phyloP scores from a whole-genome alignment of 495 filamentous ascomycete species.

The Melanomma pulvis-pyrius region DNA sequence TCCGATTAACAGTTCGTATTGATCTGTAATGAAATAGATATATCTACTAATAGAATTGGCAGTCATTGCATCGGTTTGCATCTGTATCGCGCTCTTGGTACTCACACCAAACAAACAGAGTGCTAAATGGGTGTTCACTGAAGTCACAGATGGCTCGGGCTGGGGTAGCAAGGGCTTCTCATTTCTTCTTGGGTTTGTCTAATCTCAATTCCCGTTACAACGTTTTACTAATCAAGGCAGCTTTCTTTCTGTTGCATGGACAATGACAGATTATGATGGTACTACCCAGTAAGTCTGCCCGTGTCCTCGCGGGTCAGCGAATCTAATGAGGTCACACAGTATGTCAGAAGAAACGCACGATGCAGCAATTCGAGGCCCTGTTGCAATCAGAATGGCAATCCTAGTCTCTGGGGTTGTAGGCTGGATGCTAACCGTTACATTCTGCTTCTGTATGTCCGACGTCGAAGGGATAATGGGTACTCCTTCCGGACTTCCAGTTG shows the following conservation, averaged over 20 bases:
- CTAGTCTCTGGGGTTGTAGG: constrained; percentile 67
- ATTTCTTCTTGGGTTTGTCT: constrained; percentile 62
- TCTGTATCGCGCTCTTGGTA: constrained; percentile 63
- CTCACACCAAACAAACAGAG: constrained; percentile 62
- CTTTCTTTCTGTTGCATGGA: constrained; percentile 70
- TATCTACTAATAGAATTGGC: not conserved
- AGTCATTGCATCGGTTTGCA: constrained; percentile 52
- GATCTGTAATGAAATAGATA: not conserved
- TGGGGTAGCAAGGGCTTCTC: constrained; percentile 67
- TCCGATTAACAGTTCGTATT: constrained; percentile 64
- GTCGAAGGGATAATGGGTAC: constrained; percentile 63
- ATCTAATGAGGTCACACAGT: constrained; percentile 42
- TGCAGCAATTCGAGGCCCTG: constrained; percentile 65
- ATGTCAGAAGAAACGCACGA: constrained; percentile 78
- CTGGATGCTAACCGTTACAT: constrained; percentile 66
- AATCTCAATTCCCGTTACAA: not conserved
- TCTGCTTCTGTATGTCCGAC: constrained; percentile 71
- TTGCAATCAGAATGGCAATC: constrained; percentile 66
- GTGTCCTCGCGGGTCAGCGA: constrained; percentile 7
- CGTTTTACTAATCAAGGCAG: constrained; percentile 30
- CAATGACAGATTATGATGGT: constrained; percentile 76
- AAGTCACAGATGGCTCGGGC: constrained; percentile 60
- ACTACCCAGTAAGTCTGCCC: constrained; percentile 63
- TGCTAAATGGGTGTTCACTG: constrained; percentile 65
- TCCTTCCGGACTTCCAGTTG: constrained; percentile 67